These are phyloP conservation scores for Pseudonitzschia delicatissima DNA, from an alignment of 108 stramenopile genomes.

Conservation along the genomic window DNA sequence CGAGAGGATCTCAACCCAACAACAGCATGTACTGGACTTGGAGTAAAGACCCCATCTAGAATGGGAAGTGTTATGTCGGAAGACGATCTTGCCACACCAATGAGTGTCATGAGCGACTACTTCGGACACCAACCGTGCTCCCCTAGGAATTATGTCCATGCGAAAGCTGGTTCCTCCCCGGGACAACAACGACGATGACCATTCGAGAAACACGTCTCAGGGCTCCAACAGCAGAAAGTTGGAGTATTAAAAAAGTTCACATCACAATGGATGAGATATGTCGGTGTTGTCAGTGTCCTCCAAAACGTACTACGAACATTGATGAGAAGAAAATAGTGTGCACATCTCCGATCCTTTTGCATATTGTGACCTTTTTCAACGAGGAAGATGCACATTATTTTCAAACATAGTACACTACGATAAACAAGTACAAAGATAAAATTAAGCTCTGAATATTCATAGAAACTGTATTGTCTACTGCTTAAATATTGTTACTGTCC, in stretches of 20 bases:
- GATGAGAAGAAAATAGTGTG: neutral
- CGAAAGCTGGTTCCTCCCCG: conserved; percentile 33
- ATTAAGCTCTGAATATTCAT: no score
- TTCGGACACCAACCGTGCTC: conserved; percentile 29
- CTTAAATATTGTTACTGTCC: no score
- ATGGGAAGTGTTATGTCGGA: neutral
- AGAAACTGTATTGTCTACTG: no score
- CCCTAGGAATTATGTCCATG: conserved; percentile 40
- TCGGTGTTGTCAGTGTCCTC: neutral
- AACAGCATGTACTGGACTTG: conserved; percentile 16
- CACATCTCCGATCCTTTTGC: no score
- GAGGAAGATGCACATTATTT: no score
- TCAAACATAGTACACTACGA: no score
- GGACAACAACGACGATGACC: neutral
- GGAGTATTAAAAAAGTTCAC: conserved; percentile 6
- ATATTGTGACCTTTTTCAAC: no score
- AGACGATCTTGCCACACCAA: conserved; percentile 28
- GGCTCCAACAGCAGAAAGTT: conserved; percentile 12
- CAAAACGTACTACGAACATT: neutral
- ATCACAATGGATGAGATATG: neutral
- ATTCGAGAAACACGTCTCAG: neutral
- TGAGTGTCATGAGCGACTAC: conserved; percentile 26
- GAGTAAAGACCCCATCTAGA: conserved; percentile 25
- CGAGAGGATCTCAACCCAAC: neutral
- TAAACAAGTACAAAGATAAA: no score